A percentile compares a stretch with the other conserved stretches of the same genome.
Evolutionary conservation across 768 basidiomycete genomes (phyloP).

Genomic region (Russula ochroleuca): DNA sequence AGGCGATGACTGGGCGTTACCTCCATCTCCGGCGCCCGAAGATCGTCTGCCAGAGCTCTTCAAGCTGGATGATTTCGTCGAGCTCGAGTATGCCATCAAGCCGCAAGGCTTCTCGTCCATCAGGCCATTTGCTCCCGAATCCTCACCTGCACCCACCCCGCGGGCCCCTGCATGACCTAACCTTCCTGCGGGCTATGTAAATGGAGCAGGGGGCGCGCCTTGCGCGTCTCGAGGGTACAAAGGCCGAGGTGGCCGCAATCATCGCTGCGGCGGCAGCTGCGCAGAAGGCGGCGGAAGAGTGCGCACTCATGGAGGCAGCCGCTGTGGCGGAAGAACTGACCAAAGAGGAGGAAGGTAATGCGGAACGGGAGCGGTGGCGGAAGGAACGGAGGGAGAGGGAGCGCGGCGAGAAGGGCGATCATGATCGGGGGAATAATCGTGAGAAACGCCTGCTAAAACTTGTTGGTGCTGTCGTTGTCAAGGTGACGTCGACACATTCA

Average conservation of each 20-base stretch:
- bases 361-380: conserved; percentile 31
- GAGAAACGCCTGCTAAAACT: conserved; percentile 83
- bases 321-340: conserved; percentile 28
- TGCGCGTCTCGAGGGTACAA: too few species aligned
- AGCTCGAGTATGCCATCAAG: conserved; percentile 28
- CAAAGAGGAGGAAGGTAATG: conserved; percentile 27
- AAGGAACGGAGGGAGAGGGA: conserved; percentile 26
- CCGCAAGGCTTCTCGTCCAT: conserved; percentile 28
- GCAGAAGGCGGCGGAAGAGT: too few species aligned
- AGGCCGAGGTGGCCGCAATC: too few species aligned
- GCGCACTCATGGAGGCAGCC: conserved; percentile 27
- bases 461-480: conserved; percentile 88
- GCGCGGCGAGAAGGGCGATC: conserved; percentile 34
- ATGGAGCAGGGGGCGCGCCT: too few species aligned
- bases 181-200: neutral
- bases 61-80: conserved; percentile 24
- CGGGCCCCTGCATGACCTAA: neutral
- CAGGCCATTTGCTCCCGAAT: neutral
- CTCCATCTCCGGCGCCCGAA: too few species aligned
- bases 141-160: neutral
- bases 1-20: conserved; percentile 4
- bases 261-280: too few species aligned
- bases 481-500: conserved; percentile 91
- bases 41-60: conserved; percentile 29
- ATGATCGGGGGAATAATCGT: conserved; percentile 48